Percentiles rank a stretch among this genome's conserved stretches.
phyloP scores from a whole-genome alignment of 306 rosid species.

The Lathyrus tuberosus region DNA sequence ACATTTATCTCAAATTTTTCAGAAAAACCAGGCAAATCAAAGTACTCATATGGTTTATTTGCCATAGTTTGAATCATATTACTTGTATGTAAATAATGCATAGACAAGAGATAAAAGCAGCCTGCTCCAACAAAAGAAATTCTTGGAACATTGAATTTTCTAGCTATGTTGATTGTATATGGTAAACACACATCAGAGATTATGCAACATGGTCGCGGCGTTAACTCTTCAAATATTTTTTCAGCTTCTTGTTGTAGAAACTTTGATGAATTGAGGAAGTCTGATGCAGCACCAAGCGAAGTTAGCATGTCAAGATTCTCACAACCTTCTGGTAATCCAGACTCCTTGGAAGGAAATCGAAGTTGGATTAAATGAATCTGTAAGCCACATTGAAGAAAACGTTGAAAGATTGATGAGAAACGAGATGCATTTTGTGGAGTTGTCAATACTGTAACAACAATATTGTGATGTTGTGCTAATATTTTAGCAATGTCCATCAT shows the following conservation, averaged over 20 bases:
- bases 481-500: constrained; percentile 54
- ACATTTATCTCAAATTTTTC: constrained; percentile 45
- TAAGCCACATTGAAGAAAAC: too few species aligned
- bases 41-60: neutral
- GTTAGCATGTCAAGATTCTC: constrained; percentile 70
- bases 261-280: too few species aligned
- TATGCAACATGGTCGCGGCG: too few species aligned
- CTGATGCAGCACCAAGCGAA: constrained; percentile 28
- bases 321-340: constrained; percentile 45
- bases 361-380: too few species aligned
- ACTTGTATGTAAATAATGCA: neutral
- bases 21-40: constrained; percentile 53
- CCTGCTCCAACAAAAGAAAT: constrained; percentile 43
- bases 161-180: too few species aligned
- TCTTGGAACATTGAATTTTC: constrained; percentile 45
- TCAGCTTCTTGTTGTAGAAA: too few species aligned
- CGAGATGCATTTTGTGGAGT: constrained; percentile 70
- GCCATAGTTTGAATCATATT: constrained; percentile 15
- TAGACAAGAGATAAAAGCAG: constrained; percentile 37
- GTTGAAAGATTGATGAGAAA: constrained; percentile 38
- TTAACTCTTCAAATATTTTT: too few species aligned
- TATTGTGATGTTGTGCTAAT: constrained; percentile 38
- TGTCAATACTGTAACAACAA: constrained; percentile 59
- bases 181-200: too few species aligned
- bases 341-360: too few species aligned